A percentile compares a stretch with the other conserved stretches of the same genome.
Conservation (phyloP, 2,329 filamentous ascomycete genomes). For the Verticillium isaacii region DNA sequence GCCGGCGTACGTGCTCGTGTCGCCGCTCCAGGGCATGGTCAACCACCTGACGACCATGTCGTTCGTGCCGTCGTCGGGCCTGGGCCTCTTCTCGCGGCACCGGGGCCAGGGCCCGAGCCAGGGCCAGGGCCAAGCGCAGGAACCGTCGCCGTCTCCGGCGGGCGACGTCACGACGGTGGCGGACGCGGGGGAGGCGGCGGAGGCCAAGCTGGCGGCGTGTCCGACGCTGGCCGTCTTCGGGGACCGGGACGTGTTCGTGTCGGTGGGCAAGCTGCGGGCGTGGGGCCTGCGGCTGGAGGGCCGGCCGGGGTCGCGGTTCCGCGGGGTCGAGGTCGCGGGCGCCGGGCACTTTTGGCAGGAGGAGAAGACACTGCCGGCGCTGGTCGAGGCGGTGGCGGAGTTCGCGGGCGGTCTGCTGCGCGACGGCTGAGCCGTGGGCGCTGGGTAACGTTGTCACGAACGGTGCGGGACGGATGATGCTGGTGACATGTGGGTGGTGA, state of each 20-base stretch:
- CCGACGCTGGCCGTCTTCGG: conserved; percentile 70
- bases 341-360: conserved; percentile 64
- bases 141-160: conserved; percentile 1
- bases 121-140: background rate
- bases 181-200: conserved; percentile 25
- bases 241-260: conserved; percentile 68
- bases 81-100: conserved; percentile 15
- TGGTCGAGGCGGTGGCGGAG: conserved; percentile 23
- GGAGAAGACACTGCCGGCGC: conserved; percentile 35
- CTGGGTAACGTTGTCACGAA: too few species aligned
- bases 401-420: conserved; percentile 19
- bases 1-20: conserved; percentile 60
- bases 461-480: too few species aligned
- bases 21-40: conserved; percentile 58
- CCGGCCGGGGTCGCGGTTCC: conserved; percentile 38
- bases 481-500: too few species aligned
- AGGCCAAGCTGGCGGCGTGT: conserved; percentile 52
- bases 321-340: conserved; percentile 39
- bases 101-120: conserved; percentile 1
- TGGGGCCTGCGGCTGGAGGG: conserved; percentile 58
- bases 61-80: conserved; percentile 30
- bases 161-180: conserved; percentile 11
- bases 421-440: background rate
- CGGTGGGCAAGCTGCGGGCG: conserved; percentile 54
- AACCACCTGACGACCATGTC: conserved; percentile 60